A percentile compares a stretch with the other conserved stretches of the same genome.
Evolutionary conservation across 495 filamentous ascomycete species (phyloP).

Genomic region (Annulohypoxylon moriforme): DNA sequence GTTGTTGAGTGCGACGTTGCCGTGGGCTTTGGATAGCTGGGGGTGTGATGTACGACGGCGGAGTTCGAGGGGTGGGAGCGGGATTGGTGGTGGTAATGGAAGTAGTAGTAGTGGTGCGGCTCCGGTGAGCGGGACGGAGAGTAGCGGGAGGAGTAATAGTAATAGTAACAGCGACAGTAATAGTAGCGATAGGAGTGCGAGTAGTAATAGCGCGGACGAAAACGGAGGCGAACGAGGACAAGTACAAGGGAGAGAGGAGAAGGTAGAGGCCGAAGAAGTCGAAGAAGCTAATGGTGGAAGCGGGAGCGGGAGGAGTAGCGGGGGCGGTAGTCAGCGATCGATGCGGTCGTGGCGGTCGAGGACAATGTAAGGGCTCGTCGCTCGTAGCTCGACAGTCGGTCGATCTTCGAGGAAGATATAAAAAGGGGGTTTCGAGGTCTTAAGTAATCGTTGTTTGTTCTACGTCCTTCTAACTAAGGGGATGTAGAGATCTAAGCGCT

Average conservation of each 20-base stretch:
- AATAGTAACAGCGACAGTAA: neutral
- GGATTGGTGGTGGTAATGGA: neutral
- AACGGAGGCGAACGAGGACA: neutral
- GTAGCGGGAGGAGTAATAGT: neutral
- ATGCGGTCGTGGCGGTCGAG: slow-evolving; percentile 16
- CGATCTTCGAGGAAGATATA: neutral
- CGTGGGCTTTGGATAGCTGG: slow-evolving; percentile 27
- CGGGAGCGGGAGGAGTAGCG: neutral
- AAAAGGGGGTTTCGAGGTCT: neutral
- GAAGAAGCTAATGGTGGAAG: neutral
- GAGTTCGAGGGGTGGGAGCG: slow-evolving; percentile 9
- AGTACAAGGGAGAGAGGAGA: neutral
- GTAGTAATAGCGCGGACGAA: neutral
- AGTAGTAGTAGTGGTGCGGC: neutral
- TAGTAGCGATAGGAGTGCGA: neutral
- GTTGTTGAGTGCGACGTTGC: slow-evolving; percentile 32
- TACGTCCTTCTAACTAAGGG: neutral
- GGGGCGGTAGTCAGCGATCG: neutral
- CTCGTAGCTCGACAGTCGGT: neutral
- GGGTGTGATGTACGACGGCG: slow-evolving; percentile 7
- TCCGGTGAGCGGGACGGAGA: neutral
- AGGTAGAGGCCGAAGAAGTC: neutral
- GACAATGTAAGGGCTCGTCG: slow-evolving; percentile 16
- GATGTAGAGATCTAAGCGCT: neutral
- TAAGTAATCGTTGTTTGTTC: neutral